phyloP scores from a whole-genome alignment of 2,329 filamentous ascomycete species.

The Neospermospora avenae region DNA sequence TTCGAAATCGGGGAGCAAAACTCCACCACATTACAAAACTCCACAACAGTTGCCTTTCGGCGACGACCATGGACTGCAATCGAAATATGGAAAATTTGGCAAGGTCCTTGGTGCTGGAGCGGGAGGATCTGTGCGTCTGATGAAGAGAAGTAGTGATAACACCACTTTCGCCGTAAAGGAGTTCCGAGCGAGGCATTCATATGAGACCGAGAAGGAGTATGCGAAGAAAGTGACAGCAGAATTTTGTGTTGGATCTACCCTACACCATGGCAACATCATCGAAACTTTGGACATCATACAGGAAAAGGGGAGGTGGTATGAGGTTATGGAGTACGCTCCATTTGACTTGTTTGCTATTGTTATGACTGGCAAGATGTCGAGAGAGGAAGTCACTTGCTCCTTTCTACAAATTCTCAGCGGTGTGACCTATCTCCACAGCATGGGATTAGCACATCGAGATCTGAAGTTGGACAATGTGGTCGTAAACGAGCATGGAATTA shows the following conservation, averaged over 20 bases:
- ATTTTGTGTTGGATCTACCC: constrained; percentile 94
- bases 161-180: constrained; percentile 98
- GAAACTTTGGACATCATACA: constrained; percentile 96
- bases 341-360: constrained; percentile 96
- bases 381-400: constrained; percentile 84
- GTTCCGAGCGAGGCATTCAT: constrained; percentile 85
- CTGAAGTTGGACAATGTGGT: constrained; percentile 97
- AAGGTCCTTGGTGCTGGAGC: constrained; percentile 91
- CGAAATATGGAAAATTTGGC: constrained; percentile 94
- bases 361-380: constrained; percentile 96
- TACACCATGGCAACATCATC: constrained; percentile 97
- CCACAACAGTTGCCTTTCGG: constrained; percentile 77
- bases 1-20: constrained; percentile 47
- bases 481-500: constrained; percentile 91
- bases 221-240: constrained; percentile 98
- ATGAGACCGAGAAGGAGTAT: constrained; percentile 93
- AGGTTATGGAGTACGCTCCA: constrained; percentile 98
- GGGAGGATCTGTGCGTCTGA: constrained; percentile 87
- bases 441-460: constrained; percentile 92
- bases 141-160: constrained; percentile 90
- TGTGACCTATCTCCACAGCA: constrained; percentile 89
- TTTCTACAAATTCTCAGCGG: constrained; percentile 95
- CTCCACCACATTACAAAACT: constrained; percentile 45
- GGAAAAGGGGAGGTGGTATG: constrained; percentile 92
- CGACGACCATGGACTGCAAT: constrained; percentile 85